Base-by-base conservation (phyloP, 2,329 filamentous ascomycete species). In the Colletotrichum limetticola region DNA sequence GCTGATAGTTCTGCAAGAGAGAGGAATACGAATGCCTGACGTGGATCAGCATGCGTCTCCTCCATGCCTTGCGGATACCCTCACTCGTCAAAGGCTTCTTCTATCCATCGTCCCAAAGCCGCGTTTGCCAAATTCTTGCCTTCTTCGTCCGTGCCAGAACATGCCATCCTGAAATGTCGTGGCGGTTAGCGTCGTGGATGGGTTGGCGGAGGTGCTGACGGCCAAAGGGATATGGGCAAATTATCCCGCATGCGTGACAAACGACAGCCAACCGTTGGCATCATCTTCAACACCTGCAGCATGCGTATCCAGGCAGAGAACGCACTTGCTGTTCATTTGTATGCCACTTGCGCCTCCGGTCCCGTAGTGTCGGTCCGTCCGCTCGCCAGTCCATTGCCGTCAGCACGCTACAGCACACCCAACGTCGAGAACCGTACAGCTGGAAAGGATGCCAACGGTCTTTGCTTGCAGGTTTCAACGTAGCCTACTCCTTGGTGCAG, bases 391-490 rank as follows among this genome's bases (percentile, higher is more conserved):
- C 19, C 28, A 60, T 24, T 42, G 61, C 46, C 62, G 32, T 42
- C 30, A 30, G n/a, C 22, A 56, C 28, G 37, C 37, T 42, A 56
- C 19, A 64, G 61, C 49, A 22, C 19, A 37, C 53, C n/a, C 46
- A 55, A 58, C 55, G 30, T 26, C 61, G 62, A 71, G 59, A 26
- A 65, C 57, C 32, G 28, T 32, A n/a, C 28, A 30, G 30, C 22
- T 30, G 64, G 56, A 32, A 56, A 9, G 28, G 55, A 53, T 53
- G 63, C 56, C 62, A 71, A 71, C 62, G 68, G 68, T 58, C 55
- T 71, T 67, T 30, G 68, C 24, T 32, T 30, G 11, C 16, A 28
- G 22, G 26, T 22, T 56, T 46, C 30, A 46, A 46, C 37, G 32
- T 26, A 28, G 56, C 55, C 16, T 66, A 42, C 8, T 35, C 30